phyloP scores from a whole-genome alignment of 768 basidiomycete genomes.

The Leccinum subgranulosum region DNA sequence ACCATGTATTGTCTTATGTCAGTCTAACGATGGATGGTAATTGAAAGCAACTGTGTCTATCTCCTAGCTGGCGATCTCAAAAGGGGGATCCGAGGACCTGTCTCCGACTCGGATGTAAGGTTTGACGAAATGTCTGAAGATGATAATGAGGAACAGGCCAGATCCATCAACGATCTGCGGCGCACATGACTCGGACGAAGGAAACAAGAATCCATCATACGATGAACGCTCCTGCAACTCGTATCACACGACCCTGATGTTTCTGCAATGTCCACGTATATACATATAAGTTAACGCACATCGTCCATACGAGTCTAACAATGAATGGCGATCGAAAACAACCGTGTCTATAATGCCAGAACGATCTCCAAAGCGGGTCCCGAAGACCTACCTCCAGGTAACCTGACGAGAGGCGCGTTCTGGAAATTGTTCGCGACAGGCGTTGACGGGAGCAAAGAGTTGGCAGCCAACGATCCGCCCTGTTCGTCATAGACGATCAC shows the following conservation, averaged over 20 bases:
- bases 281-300: not conserved
- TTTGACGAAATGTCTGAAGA: too few species aligned
- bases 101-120: slow-evolving; percentile 27
- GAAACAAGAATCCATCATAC: slow-evolving; percentile 45
- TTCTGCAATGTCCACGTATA: slow-evolving; percentile 9
- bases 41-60: not conserved
- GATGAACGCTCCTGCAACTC: slow-evolving; percentile 55
- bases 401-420: slow-evolving; percentile 20
- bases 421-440: not conserved
- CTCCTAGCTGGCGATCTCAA: not conserved
- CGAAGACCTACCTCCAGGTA: slow-evolving; percentile 34
- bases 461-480: slow-evolving; percentile 45
- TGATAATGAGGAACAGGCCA: too few species aligned
- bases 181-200: not conserved
- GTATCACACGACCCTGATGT: not conserved
- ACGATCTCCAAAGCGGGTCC: not conserved
- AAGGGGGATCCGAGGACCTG: not conserved
- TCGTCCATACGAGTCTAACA: slow-evolving; percentile 3
- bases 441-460: slow-evolving; percentile 3
- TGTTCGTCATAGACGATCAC: slow-evolving; percentile 59
- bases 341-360: not conserved
- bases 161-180: slow-evolving; percentile 54
- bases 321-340: not conserved
- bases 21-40: not conserved
- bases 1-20: slow-evolving; percentile 3